Evolutionary conservation across 2,329 filamentous ascomycete genomes (phyloP).

Genomic region (Hypoxylon sp.): DNA sequence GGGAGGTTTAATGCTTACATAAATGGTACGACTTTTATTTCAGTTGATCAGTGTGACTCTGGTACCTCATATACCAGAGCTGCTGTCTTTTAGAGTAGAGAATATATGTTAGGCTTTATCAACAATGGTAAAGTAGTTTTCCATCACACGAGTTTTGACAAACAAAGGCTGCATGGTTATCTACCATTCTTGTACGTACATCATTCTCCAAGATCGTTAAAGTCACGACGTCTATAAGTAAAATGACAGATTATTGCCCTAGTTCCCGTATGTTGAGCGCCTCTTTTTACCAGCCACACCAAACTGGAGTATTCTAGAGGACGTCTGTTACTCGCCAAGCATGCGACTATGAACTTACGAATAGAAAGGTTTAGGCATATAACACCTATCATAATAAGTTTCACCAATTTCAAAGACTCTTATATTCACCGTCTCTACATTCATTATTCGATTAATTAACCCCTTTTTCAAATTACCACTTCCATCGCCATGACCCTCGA

Average conservation of each 20-base stretch:
- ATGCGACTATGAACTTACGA: background rate
- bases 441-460: background rate
- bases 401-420: background rate
- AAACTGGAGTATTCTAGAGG: background rate
- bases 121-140: too few species aligned
- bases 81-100: too few species aligned
- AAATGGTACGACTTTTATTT: too few species aligned
- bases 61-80: too few species aligned
- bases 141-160: too few species aligned
- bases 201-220: background rate
- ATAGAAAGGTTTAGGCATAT: background rate
- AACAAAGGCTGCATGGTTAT: too few species aligned
- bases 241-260: background rate
- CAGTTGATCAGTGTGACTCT: too few species aligned
- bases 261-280: too few species aligned
- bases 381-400: background rate
- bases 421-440: background rate
- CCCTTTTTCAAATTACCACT: background rate
- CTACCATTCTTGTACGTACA: too few species aligned
- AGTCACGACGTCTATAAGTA: background rate
- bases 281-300: background rate
- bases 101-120: too few species aligned
- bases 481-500: constrained; percentile 4
- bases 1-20: too few species aligned
- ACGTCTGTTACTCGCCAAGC: background rate